A percentile compares a stretch with the other conserved stretches of the same genome.
These are phyloP conservation scores for Aplosporella prunicola DNA, from an alignment of 2,329 filamentous ascomycete species.

Conservation along the genomic window DNA sequence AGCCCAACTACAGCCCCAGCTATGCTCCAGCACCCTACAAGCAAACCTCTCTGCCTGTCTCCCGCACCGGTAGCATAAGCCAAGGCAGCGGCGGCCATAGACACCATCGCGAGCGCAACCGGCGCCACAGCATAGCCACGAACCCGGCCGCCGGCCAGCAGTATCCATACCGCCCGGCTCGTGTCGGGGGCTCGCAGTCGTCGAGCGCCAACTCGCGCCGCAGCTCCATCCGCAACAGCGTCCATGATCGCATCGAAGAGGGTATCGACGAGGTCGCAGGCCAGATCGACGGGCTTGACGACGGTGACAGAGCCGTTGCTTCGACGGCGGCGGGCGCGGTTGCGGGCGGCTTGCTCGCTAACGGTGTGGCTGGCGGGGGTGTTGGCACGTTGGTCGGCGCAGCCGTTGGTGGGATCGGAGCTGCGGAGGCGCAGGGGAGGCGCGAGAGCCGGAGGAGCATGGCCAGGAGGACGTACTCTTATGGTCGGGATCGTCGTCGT, in stretches of 20 bases:
- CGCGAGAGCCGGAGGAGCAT: slow-evolving; percentile 13
- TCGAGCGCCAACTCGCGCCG: slow-evolving; percentile 13
- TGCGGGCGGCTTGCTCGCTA: slow-evolving; percentile 27
- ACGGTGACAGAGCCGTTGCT: slow-evolving; percentile 23
- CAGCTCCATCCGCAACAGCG: slow-evolving; percentile 12
- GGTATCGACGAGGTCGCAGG: slow-evolving; percentile 20
- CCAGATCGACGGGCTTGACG: slow-evolving; percentile 21
- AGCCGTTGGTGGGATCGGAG: slow-evolving; percentile 26
- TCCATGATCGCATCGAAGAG: slow-evolving; percentile 18
- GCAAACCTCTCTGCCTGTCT: slow-evolving; percentile 1
- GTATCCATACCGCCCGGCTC: slow-evolving; percentile 5
- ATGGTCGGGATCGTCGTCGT: too few relatives aligned
- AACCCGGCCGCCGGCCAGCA: slow-evolving; percentile 20
- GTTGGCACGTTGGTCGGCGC: slow-evolving; percentile 29
- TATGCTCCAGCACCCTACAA: not conserved
- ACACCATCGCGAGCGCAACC: not conserved
- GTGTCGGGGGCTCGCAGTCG: not conserved
- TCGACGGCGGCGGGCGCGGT: slow-evolving; percentile 31
- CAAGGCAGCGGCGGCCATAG: slow-evolving; percentile 4
- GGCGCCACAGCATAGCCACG: slow-evolving; percentile 18
- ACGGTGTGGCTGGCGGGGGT: slow-evolving; percentile 23
- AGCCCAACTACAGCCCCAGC: slow-evolving; percentile 7
- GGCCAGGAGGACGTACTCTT: too few relatives aligned
- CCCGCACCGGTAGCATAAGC: slow-evolving; percentile 2
- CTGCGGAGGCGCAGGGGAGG: slow-evolving; percentile 19